phyloP scores from a whole-genome alignment of 192 early-diverging fungal genomes.

The Chytriomyces confervae region DNA sequence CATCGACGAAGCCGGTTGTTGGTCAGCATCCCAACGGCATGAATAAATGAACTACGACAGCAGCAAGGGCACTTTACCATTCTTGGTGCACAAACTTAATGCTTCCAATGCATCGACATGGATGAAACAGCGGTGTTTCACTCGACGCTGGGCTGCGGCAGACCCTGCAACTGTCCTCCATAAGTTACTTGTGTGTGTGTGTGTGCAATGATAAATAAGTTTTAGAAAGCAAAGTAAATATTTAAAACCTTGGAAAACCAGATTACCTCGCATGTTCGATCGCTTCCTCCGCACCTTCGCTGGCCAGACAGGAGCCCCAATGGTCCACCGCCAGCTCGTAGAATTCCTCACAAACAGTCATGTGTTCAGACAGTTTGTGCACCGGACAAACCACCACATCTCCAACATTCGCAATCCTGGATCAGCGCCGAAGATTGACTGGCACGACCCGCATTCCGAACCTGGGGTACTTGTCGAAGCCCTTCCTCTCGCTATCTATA shows the following conservation, averaged over 20 bases:
- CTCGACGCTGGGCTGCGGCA: not conserved
- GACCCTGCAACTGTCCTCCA: not conserved
- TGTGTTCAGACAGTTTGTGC: slow-evolving; percentile 30
- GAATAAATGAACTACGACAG: not conserved
- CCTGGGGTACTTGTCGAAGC: slow-evolving; percentile 19
- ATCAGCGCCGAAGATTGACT: not conserved
- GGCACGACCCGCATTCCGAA: slow-evolving; percentile 22
- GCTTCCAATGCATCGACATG: not conserved
- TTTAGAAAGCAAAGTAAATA: too few relatives aligned
- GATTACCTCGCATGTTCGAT: slow-evolving; percentile 18
- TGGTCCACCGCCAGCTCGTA: slow-evolving; percentile 31
- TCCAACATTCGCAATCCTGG: not conserved
- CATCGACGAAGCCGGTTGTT: not conserved
- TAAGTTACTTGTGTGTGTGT: too few relatives aligned
- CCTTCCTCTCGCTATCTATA: not conserved
- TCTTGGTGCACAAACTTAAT: not conserved
- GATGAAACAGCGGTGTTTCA: not conserved
- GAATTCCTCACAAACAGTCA: slow-evolving; percentile 16
- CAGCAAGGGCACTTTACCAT: not conserved
- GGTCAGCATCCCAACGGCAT: not conserved
- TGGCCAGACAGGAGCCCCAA: slow-evolving; percentile 3
- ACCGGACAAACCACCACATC: slow-evolving; percentile 35
- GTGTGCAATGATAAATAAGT: too few relatives aligned
- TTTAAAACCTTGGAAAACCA: too few relatives aligned
- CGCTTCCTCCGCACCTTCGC: slow-evolving; percentile 13